Evolutionary conservation across 2,329 filamentous ascomycete species (phyloP).

Genomic region (Cercospora brassicicola): DNA sequence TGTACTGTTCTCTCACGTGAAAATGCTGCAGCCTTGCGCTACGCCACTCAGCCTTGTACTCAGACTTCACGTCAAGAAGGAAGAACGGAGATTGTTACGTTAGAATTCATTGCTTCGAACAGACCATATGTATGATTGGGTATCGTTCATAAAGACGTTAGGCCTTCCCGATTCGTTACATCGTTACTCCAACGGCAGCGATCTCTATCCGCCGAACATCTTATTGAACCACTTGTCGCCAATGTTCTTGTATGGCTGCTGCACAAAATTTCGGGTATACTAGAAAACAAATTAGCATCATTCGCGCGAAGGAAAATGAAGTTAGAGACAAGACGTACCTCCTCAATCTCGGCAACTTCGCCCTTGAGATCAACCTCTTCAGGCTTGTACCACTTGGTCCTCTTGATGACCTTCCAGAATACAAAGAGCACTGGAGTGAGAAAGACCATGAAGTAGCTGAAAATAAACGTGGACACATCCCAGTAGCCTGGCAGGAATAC

Average conservation of each 20-base stretch:
- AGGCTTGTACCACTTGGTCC: slow-evolving; percentile 57
- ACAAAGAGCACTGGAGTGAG: slow-evolving; percentile 68
- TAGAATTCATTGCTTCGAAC: background rate
- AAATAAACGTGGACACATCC: slow-evolving; percentile 69
- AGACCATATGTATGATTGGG: background rate
- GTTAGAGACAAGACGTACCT: slow-evolving; percentile 46
- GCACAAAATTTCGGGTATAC: slow-evolving; percentile 29
- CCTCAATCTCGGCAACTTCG: slow-evolving; percentile 62
- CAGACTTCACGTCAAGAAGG: background rate
- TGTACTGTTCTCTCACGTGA: background rate
- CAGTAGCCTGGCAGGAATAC: slow-evolving; percentile 68
- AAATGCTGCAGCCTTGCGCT: background rate
- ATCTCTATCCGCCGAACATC: slow-evolving; percentile 42
- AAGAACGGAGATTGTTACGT: background rate
- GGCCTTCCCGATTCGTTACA: background rate
- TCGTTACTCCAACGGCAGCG: background rate
- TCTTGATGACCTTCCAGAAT: slow-evolving; percentile 69
- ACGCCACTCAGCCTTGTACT: background rate
- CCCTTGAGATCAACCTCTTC: slow-evolving; percentile 63
- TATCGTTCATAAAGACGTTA: background rate
- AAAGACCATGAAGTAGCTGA: slow-evolving; percentile 70
- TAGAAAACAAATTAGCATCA: slow-evolving; percentile 8
- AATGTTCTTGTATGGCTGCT: slow-evolving; percentile 34
- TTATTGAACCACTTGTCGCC: slow-evolving; percentile 48
- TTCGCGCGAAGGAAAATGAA: background rate